These are phyloP conservation scores for Wickerhamomyces strasburgensis DNA, from an alignment of 805 yeast species.

Conservation along the genomic window DNA sequence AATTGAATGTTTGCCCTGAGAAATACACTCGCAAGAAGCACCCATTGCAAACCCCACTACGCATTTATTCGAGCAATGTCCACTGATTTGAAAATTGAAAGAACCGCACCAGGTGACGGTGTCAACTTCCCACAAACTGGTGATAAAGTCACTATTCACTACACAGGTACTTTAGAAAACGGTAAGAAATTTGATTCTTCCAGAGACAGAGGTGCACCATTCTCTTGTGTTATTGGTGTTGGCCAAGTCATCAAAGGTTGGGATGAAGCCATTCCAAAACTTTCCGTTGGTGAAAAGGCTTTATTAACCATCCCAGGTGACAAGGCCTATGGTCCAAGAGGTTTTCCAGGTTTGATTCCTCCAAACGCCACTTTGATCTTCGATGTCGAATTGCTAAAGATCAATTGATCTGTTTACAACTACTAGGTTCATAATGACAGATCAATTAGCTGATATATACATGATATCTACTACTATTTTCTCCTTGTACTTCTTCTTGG, in stretches of 20 bases:
- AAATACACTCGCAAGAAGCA: neutral
- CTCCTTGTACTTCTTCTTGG: conserved; percentile 16
- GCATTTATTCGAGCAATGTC: conserved; percentile 22
- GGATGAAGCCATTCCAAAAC: conserved; percentile 92
- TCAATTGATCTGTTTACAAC: conserved; percentile 32
- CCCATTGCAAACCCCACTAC: conserved; percentile 15
- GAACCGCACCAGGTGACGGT: conserved; percentile 58
- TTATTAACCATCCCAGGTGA: conserved; percentile 87
- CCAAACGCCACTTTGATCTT: conserved; percentile 91
- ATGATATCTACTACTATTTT: neutral
- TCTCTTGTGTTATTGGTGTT: conserved; percentile 90
- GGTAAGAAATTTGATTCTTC: conserved; percentile 97
- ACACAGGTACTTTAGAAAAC: conserved; percentile 90
- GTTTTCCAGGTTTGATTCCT: conserved; percentile 95
- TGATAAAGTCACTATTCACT: conserved; percentile 88
- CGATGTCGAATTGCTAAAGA: conserved; percentile 66
- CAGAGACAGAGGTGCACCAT: conserved; percentile 90
- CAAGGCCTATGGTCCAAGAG: conserved; percentile 91
- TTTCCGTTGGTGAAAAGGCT: conserved; percentile 91
- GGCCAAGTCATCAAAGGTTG: conserved; percentile 97
- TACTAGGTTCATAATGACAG: too few species aligned
- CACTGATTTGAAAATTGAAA: conserved; percentile 25
- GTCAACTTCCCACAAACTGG: conserved; percentile 81
- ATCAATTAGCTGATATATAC: neutral
- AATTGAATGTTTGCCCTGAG: conserved; percentile 12